Evolutionary conservation across 305 asterid species (phyloP).

Genomic region (Fraxinus sp.): DNA sequence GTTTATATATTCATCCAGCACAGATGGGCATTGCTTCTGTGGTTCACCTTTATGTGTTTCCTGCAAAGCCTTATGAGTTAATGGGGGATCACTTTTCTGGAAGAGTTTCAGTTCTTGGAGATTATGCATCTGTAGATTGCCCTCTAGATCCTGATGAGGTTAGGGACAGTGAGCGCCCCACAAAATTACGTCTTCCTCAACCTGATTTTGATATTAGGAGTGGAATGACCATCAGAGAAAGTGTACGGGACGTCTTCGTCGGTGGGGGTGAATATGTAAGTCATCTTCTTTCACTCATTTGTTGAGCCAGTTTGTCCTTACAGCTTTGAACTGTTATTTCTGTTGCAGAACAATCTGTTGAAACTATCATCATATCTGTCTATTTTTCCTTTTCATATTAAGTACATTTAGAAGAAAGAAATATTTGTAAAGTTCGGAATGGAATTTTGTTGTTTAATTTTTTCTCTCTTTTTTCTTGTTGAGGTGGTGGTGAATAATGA

Average conservation of each 20-base stretch:
- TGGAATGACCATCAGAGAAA: slow-evolving; percentile 84
- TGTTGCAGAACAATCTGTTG: neutral
- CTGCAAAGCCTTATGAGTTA: slow-evolving; percentile 91
- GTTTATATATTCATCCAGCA: slow-evolving; percentile 69
- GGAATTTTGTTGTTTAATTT: slow-evolving; percentile 1
- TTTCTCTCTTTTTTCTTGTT: neutral
- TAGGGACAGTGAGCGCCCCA: slow-evolving; percentile 92
- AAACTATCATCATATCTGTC: neutral
- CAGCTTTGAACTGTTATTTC: neutral
- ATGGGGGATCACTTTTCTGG: slow-evolving; percentile 85
- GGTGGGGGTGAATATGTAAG: slow-evolving; percentile 95
- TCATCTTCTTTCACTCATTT: slow-evolving; percentile 22
- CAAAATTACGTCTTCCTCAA: slow-evolving; percentile 85
- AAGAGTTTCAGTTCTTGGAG: slow-evolving; percentile 87
- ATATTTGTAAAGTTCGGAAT: neutral
- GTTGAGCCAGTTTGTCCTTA: neutral
- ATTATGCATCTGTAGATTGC: slow-evolving; percentile 87
- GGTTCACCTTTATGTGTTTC: slow-evolving; percentile 93
- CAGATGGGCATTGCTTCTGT: slow-evolving; percentile 97
- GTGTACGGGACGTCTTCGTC: slow-evolving; percentile 80
- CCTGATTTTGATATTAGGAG: slow-evolving; percentile 59
- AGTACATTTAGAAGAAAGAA: neutral
- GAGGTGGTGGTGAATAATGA: neutral
- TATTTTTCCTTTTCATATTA: neutral
- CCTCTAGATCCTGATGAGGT: slow-evolving; percentile 94